Conservation (phyloP, 179 eudicot genomes). For the Sideroxylon spinosum region DNA sequence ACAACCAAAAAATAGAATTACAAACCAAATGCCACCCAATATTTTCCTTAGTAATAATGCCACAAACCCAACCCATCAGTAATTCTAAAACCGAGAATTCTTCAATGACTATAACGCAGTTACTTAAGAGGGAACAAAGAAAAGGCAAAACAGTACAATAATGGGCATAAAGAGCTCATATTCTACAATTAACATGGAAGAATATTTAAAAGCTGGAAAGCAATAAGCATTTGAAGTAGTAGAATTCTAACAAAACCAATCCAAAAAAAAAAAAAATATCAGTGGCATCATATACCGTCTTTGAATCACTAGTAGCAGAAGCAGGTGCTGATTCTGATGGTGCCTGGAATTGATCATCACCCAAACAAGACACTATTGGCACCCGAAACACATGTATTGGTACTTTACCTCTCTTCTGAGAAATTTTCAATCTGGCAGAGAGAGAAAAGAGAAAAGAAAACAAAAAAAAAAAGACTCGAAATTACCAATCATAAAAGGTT, state of each 20-base stretch:
- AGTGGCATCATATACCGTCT: constrained; percentile 20
- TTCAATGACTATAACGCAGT: background rate
- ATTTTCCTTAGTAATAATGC: no score
- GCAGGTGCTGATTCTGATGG: constrained; percentile 7
- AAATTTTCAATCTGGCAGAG: constrained; percentile 17
- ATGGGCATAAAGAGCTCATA: no score
- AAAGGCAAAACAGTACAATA: background rate
- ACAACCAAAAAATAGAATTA: no score
- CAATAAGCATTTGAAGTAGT: background rate
- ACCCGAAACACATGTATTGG: constrained; percentile 15
- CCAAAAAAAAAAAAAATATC: background rate
- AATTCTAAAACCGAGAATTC: background rate
- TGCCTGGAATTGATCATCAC: constrained; percentile 21
- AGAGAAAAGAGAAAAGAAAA: background rate
- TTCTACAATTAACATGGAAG: background rate
- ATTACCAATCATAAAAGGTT: no score
- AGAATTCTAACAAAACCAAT: background rate
- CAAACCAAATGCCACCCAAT: no score
- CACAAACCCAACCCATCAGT: no score
- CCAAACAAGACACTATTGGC: constrained; percentile 17
- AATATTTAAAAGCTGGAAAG: background rate
- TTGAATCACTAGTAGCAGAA: constrained; percentile 13
- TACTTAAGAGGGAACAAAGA: background rate
- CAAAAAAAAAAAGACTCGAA: background rate
- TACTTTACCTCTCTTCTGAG: constrained; percentile 13